Conservation (phyloP, 2,329 filamentous ascomycete genomes). For the Rosellinia necatrix region DNA sequence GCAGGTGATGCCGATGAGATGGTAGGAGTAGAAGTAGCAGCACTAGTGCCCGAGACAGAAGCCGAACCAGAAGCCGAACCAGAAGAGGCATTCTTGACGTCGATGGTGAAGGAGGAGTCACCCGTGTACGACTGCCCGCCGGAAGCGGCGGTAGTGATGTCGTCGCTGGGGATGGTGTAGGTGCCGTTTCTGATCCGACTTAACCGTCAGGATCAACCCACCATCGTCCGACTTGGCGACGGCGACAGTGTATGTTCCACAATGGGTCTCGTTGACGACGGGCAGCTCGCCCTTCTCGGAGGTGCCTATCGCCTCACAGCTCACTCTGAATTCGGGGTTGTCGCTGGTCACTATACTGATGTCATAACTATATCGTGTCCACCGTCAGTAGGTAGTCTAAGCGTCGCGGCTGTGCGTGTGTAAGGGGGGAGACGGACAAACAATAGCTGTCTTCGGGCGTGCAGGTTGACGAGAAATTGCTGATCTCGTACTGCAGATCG, state of each 20-base stretch:
- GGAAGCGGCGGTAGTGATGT: not conserved
- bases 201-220: slow-evolving; percentile 13
- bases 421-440: not conserved
- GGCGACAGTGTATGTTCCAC: slow-evolving; percentile 22
- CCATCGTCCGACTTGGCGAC: slow-evolving; percentile 17
- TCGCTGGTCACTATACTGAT: slow-evolving; percentile 13
- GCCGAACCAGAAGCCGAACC: not conserved
- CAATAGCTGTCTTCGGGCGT: not conserved
- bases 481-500: slow-evolving; percentile 12
- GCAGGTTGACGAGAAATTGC: slow-evolving; percentile 7
- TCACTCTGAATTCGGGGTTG: slow-evolving; percentile 5
- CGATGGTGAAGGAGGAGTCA: slow-evolving; percentile 5
- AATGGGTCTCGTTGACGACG: slow-evolving; percentile 21
- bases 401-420: not conserved
- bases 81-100: not conserved
- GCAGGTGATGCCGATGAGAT: not conserved
- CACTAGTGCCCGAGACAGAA: not conserved
- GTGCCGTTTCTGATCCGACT: not conserved
- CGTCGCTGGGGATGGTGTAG: not conserved
- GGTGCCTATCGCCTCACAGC: slow-evolving; percentile 4
- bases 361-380: slow-evolving; percentile 1
- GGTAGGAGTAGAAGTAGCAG: not conserved
- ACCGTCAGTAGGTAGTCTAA: slow-evolving; percentile 5
- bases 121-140: slow-evolving; percentile 6
- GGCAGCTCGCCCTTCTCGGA: slow-evolving; percentile 18